Evolutionary conservation across 1,284 basidiomycete species (phyloP), one percentile per base, ranked within the genome.

Genomic region (Ustilago loliicola): DNA sequence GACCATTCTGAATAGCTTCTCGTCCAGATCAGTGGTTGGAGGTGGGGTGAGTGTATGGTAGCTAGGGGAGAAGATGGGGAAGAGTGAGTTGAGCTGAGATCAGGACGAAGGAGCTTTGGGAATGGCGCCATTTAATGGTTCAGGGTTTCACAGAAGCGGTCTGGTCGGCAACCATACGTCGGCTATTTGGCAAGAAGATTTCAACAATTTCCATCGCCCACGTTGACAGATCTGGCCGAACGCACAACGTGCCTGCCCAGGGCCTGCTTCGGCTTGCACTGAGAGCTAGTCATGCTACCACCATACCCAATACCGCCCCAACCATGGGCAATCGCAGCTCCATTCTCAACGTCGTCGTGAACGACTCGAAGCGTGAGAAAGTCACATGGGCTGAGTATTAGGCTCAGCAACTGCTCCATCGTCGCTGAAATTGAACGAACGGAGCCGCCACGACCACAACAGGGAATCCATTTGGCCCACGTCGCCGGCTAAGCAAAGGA

Each of bases 1-100:
- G 64, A 78, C 76, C 77, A 79, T 79, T 38, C 63, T 64, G 30
- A 17, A 15, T 10, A 48, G 21, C 21, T 48, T 48, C 40, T 42
- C 45, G 7, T 4, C 4, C 3, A 21, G 7, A 21, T 47, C 36
- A 15, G 6, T 38, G 36, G 19, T 29, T 27, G 11, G 23, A 6
- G 4, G 48, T 27, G 48, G 17, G 30, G 40, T 23, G 3, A 25
- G 42, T 50, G 45, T n/a, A 62, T 50, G 48, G 48, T 50, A 27
- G 48, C 9, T 15, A 29, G 27, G 48, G 11, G 15, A 13, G 48
- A 21, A 17, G 48, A 29, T 17, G 25, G 7, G 7, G 21, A 17
- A n/a, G 42, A 3, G 36, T 47, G 19, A 30, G 2, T 27, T 29
- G 19, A 53, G 29, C 51, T 53, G 30, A 29, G 25, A 4, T 21